Base-by-base conservation (phyloP, 768 basidiomycete species). In the Termitomyces sp. region DNA sequence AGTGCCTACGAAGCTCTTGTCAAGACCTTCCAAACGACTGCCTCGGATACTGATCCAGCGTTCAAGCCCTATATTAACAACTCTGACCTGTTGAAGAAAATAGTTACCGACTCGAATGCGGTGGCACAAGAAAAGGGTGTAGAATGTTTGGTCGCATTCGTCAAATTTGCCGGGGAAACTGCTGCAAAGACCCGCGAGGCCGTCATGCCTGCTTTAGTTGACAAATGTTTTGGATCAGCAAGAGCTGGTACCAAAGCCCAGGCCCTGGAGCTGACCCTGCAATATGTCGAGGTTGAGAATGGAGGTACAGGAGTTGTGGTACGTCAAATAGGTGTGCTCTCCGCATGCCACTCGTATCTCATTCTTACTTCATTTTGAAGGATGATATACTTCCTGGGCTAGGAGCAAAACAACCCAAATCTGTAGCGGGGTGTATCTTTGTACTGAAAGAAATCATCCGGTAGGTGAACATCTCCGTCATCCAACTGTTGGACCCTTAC, bases 41-140 rank as follows among this genome's bases (percentile, higher is more conserved):
- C 89, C 65, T 94, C 93, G 50, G 96, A 98, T 70, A 84, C 85
- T 64, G 96, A 98, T 79, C 93, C 94, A 50, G 91, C 90, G 30
- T 98, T 99, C 79, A 87, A 85, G 66, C 91, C 93, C 13, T 98
- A 94, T 72, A 69, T 91, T 60, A 86, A 83, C 72, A 88, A 88
- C 65, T 75, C 85, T 33, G 87, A 89, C 69, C 74, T 88, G 31
- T 81, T 95, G 65, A 93, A 89, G 82, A 94, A 89, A 75, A 86
- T 95, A 66, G 92, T 78, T 37, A 87, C 86, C 3, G 97, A 99
- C 68, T 78, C 94, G 1, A 98, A 98, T 72, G 97, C 90, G 30
- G 96, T 98, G 33, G 95, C 96, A 12, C 97, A 99, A 73, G 97
- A 99, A 78, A 98, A 96, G 70, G 97, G 92, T 34, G 83, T 98